Evolutionary conservation across 2,329 filamentous ascomycete genomes (phyloP).

Genomic region (Amylocarpus encephaloides): DNA sequence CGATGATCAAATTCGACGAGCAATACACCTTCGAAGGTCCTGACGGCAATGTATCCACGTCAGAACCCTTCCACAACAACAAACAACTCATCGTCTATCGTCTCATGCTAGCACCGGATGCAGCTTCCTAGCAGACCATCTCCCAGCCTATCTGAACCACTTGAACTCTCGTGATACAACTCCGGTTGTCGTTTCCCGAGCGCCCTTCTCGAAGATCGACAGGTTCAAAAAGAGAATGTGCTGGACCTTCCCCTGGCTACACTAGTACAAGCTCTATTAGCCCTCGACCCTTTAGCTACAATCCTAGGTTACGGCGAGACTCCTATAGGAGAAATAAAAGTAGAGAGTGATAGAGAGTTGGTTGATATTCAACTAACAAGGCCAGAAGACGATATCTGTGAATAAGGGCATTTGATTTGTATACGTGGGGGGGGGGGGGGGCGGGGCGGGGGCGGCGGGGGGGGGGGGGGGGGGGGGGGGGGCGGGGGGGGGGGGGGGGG

Average conservation of each 20-base stretch:
- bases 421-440: too few species aligned
- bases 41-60: conserved; percentile 24
- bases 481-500: too few species aligned
- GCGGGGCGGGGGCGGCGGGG: too few species aligned
- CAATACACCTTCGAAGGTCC: conserved; percentile 18
- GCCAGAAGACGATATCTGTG: too few species aligned
- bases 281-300: too few species aligned
- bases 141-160: conserved; percentile 34
- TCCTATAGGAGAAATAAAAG: too few species aligned
- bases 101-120: conserved; percentile 41
- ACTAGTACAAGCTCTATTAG: too few species aligned
- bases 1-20: conserved; percentile 17
- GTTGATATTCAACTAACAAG: too few species aligned
- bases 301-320: too few species aligned
- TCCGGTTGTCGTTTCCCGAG: conserved; percentile 36
- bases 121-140: conserved; percentile 34
- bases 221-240: conserved; percentile 34
- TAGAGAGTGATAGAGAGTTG: too few species aligned
- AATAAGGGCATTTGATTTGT: too few species aligned
- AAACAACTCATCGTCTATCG: conserved; percentile 39
- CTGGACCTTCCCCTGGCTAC: conserved; percentile 39
- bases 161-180: conserved; percentile 35
- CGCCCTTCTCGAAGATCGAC: conserved; percentile 33
- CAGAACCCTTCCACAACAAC: conserved; percentile 32
- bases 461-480: too few species aligned